phyloP scores from a whole-genome alignment of 176 grass and related monocot genomes.

The Ensete glaucum region DNA sequence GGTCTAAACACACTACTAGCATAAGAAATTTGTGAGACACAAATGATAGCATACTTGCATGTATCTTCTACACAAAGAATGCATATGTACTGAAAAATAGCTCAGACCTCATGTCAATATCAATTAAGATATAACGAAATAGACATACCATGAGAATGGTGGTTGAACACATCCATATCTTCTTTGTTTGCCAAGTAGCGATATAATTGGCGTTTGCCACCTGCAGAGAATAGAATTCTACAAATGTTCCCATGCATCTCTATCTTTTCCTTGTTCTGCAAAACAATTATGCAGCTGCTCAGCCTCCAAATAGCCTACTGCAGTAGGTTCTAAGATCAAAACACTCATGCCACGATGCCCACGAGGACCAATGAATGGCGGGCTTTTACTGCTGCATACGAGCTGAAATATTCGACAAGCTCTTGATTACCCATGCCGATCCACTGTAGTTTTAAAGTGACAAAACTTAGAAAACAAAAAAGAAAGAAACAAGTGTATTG shows the following conservation, averaged over 20 bases:
- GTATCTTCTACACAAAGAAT: no score
- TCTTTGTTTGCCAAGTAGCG: conserved; percentile 73
- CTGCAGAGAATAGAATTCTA: conserved; percentile 40
- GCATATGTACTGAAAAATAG: not conserved
- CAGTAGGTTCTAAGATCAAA: conserved; percentile 72
- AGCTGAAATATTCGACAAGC: conserved; percentile 60
- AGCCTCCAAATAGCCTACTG: conserved; percentile 66
- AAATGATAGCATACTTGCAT: no score
- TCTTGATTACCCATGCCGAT: conserved; percentile 86
- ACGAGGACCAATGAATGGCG: conserved; percentile 64
- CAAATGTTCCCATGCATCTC: conserved; percentile 42
- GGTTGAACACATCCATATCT: conserved; percentile 71
- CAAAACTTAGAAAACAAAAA: not conserved
- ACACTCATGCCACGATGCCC: conserved; percentile 84
- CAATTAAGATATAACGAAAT: not conserved
- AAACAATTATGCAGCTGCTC: conserved; percentile 74
- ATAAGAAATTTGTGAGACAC: no score
- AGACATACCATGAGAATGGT: conserved; percentile 49
- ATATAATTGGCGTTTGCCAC: conserved; percentile 67
- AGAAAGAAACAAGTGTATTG: not conserved
- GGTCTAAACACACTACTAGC: no score
- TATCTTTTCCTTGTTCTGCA: conserved; percentile 47
- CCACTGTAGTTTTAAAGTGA: conserved; percentile 32
- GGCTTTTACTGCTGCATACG: conserved; percentile 65
- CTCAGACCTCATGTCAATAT: no score